Base-by-base conservation (phyloP, 148 eudicot species). In the Suaeda aralocaspica region DNA sequence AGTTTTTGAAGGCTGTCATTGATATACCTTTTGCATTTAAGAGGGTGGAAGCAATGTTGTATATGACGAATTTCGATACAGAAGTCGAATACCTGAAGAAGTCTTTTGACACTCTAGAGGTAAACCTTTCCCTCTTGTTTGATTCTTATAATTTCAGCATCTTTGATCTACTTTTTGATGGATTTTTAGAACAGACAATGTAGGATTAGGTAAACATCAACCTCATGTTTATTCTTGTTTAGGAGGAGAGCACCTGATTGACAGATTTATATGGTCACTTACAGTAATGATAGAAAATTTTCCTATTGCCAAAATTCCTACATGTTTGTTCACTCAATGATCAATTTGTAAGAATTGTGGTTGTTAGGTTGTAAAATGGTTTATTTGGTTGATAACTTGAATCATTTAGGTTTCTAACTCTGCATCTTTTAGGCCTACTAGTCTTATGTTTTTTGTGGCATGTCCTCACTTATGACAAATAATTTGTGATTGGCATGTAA, bases 91-190 rank as follows among this genome's bases (percentile, higher is more conserved):
- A 87, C 84, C 92, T 94, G 65, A 89, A 85, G 77, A 89, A 78
- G 71, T 87, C 99, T 63, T 94, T 91, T 69, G 90, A 82, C 25
- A 87, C 96, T 41, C 82, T 94, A 34, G 97, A 94, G 97, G 99
- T 91, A 87, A 80, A n/a, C 19, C 22, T 10, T 51, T 22, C 51
- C 22, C 16, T 59, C 26, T 76, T 58, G 16, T 42, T 61, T 19
- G 13, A 14, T 67, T 31, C 68, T 5, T 22, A 30, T 33, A 45
- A 52, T 19, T 53, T 42, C 52, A 28, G 42, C 18, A 9, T 63
- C 44, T 26, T 60, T 34, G 33, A 16, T 60, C 2, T 30, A 70
- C 29, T 59, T 44, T 14, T 41, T n/a, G 19, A 26, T 57, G 12
- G 52, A 11, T 42, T 12, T 22, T 10, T 29, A 21, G 56, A 19